Percentiles rank a stretch among this genome's conserved stretches.
These are phyloP conservation scores for Scedosporium minutisporum DNA, from an alignment of 2,329 filamentous ascomycete species.

Conservation along the genomic window DNA sequence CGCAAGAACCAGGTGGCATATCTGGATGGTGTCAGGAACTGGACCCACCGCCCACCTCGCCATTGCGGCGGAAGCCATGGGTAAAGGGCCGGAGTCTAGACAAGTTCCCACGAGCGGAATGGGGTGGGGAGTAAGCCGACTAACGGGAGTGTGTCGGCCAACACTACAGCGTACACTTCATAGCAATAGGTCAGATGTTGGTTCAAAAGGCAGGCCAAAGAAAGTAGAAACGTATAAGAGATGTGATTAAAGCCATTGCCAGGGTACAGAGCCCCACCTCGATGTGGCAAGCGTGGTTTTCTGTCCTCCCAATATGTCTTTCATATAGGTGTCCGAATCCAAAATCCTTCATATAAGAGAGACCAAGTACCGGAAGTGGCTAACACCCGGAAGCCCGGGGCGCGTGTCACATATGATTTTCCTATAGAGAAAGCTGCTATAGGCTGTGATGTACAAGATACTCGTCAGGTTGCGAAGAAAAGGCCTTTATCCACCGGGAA, in stretches of 20 bases:
- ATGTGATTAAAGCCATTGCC: not conserved
- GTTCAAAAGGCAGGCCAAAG: not conserved
- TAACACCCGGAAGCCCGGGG: not conserved
- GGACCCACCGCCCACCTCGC: not conserved
- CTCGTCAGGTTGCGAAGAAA: not conserved
- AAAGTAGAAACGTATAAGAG: not conserved
- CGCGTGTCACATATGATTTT: not conserved
- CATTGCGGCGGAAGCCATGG: not conserved
- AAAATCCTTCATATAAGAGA: not conserved
- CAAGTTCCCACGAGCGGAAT: not conserved
- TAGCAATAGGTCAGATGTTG: not conserved
- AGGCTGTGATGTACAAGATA: not conserved
- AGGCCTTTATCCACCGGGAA: slow-evolving; percentile 4
- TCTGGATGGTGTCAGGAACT: not conserved
- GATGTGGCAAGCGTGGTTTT: not conserved
- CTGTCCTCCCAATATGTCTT: not conserved
- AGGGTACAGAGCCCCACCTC: not conserved
- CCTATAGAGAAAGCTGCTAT: not conserved
- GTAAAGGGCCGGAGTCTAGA: not conserved
- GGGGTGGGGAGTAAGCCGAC: not conserved
- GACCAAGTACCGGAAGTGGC: not conserved
- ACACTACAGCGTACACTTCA: not conserved
- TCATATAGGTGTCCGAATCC: not conserved
- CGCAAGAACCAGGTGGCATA: not conserved
- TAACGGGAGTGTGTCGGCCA: not conserved